phyloP scores from a whole-genome alignment of 768 basidiomycete species.

The Rhizopogon rudus region DNA sequence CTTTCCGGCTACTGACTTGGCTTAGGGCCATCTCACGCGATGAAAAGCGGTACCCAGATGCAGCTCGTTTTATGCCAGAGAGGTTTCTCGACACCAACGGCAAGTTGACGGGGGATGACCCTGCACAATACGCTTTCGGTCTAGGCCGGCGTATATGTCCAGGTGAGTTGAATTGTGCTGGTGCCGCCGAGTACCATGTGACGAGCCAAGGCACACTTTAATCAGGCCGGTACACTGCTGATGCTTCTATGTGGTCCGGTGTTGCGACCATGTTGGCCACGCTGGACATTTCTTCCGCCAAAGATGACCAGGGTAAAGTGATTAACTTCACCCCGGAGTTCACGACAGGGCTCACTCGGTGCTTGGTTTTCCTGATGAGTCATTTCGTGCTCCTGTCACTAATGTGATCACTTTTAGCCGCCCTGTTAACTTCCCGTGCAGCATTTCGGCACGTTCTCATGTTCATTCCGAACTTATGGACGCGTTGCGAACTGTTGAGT shows the following conservation, averaged over 20 bases:
- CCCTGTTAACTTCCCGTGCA: conserved; percentile 2
- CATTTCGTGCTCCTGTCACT: neutral
- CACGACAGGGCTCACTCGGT: conserved; percentile 3
- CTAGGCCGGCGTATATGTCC: neutral
- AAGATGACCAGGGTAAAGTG: conserved; percentile 5
- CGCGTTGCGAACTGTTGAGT: too few relatives aligned
- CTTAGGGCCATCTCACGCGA: conserved; percentile 15
- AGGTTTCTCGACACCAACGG: conserved; percentile 4
- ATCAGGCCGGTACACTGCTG: conserved; percentile 6
- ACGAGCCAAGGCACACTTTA: too few relatives aligned
- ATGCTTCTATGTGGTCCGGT: conserved; percentile 7
- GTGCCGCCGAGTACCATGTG: too few relatives aligned
- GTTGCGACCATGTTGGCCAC: conserved; percentile 8
- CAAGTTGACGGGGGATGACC: neutral
- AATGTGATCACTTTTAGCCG: neutral
- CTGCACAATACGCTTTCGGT: conserved; percentile 1
- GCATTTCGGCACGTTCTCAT: conserved; percentile 1
- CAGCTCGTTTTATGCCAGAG: conserved; percentile 9
- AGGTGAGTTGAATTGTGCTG: neutral
- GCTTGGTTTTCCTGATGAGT: neutral
- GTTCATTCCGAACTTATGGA: neutral
- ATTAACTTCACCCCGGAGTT: conserved; percentile 6
- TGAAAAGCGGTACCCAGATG: conserved; percentile 13
- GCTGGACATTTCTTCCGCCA: conserved; percentile 3
- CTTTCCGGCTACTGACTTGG: too few relatives aligned